Percentiles rank a stretch among this genome's conserved stretches.
Evolutionary conservation across 23 red algal species (phyloP).

Genomic region (Gracilaria vermiculophylla): DNA sequence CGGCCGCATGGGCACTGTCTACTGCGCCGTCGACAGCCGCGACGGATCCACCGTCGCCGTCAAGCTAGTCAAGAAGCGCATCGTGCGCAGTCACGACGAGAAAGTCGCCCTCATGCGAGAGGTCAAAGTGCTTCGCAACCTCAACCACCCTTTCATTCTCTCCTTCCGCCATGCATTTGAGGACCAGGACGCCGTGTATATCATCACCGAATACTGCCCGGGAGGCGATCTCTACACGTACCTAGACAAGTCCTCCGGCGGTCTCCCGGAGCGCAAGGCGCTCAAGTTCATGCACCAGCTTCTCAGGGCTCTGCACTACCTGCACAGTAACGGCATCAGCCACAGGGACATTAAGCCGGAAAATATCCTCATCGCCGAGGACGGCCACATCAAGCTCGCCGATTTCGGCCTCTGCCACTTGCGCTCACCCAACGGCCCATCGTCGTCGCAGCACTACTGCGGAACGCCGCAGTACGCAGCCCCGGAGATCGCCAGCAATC

Average conservation of each 20-base stretch:
- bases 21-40: background rate
- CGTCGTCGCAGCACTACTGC: slow-evolving; percentile 15
- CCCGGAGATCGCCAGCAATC: slow-evolving; percentile 64
- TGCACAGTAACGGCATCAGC: slow-evolving; percentile 80
- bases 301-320: slow-evolving; percentile 66
- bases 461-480: slow-evolving; percentile 81
- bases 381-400: slow-evolving; percentile 79
- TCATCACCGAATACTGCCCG: slow-evolving; percentile 40
- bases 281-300: slow-evolving; percentile 73
- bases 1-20: slow-evolving; percentile 29
- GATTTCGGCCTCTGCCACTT: slow-evolving; percentile 90
- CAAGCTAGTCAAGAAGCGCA: slow-evolving; percentile 34
- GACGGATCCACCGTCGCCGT: slow-evolving; percentile 10
- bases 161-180: slow-evolving; percentile 49
- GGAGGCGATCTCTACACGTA: slow-evolving; percentile 58
- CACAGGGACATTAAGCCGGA: slow-evolving; percentile 97
- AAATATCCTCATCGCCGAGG: slow-evolving; percentile 80
- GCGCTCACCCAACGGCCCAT: slow-evolving; percentile 11
- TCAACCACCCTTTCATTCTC: slow-evolving; percentile 41
- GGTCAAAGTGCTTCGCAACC: slow-evolving; percentile 13
- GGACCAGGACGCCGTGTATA: slow-evolving; percentile 32
- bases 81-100: background rate
- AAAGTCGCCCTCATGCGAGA: slow-evolving; percentile 41
- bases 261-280: background rate
- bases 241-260: background rate